Evolutionary conservation across 768 basidiomycete genomes (phyloP).

Genomic region (Crucibulum laeve): DNA sequence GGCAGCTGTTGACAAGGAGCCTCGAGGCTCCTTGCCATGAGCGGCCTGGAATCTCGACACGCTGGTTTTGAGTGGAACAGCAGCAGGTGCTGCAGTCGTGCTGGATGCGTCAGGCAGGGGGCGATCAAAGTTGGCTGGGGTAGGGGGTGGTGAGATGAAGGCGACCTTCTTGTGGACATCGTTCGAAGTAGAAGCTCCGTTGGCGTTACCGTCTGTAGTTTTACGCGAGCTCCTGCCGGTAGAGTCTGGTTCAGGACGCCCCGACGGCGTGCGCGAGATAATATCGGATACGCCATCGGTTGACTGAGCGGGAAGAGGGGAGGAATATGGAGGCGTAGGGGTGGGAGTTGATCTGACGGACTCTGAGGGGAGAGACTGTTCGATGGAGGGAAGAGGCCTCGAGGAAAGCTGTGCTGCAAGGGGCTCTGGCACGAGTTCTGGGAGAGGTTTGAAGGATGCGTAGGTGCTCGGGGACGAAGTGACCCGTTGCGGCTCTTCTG

Average conservation of each 20-base stretch:
- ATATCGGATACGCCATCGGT: slow-evolving; percentile 21
- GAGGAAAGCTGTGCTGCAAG: slow-evolving; percentile 27
- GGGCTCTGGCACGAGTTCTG: slow-evolving; percentile 49
- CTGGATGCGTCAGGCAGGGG: slow-evolving; percentile 44
- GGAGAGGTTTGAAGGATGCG: slow-evolving; percentile 65
- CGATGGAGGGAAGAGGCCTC: slow-evolving; percentile 25
- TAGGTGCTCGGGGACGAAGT: slow-evolving; percentile 39
- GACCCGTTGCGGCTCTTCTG: slow-evolving; percentile 30
- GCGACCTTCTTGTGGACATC: slow-evolving; percentile 83
- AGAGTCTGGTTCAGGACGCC: slow-evolving; percentile 21
- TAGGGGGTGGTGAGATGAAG: slow-evolving; percentile 78
- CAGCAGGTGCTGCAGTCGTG: slow-evolving; percentile 19
- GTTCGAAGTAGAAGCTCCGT: slow-evolving; percentile 19
- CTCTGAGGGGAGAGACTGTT: slow-evolving; percentile 17
- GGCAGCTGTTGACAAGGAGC: slow-evolving; percentile 59
- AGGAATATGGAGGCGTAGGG: slow-evolving; percentile 18
- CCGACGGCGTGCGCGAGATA: slow-evolving; percentile 10
- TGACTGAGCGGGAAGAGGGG: slow-evolving; percentile 12
- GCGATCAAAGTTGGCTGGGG: slow-evolving; percentile 54
- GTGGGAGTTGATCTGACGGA: slow-evolving; percentile 25
- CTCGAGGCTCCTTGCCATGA: slow-evolving; percentile 68
- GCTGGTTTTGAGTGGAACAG: slow-evolving; percentile 53
- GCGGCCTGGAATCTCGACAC: slow-evolving; percentile 75
- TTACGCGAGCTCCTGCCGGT: slow-evolving; percentile 31
- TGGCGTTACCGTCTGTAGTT: slow-evolving; percentile 20